phyloP scores from a whole-genome alignment of 768 basidiomycete genomes.

The Cystofilobasidium capitatum region DNA sequence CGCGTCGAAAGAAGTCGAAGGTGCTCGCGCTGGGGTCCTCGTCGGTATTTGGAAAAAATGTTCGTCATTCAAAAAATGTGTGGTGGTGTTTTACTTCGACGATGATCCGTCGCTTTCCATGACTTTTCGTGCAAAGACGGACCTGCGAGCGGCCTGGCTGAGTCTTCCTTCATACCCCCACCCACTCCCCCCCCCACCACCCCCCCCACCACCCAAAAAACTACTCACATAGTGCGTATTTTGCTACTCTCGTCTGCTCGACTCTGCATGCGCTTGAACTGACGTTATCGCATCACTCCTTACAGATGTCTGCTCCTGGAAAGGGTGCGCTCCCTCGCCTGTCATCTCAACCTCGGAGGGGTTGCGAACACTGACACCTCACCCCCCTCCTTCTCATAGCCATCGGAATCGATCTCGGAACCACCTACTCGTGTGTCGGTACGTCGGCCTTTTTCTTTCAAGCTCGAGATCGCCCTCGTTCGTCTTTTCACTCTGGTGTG shows the following conservation, averaged over 20 bases:
- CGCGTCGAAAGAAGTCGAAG: too few relatives aligned
- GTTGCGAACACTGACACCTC: neutral
- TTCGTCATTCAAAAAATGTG: too few relatives aligned
- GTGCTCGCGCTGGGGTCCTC: too few relatives aligned
- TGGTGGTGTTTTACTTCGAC: too few relatives aligned
- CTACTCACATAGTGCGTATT: neutral
- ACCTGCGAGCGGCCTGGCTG: too few relatives aligned
- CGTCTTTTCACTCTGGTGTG: neutral
- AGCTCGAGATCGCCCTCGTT: neutral
- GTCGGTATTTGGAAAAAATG: too few relatives aligned
- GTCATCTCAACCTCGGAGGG: neutral
- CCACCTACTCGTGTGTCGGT: conserved; percentile 45
- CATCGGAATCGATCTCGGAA: conserved; percentile 32
- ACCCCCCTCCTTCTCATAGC: neutral
- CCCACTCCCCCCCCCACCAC: neutral
- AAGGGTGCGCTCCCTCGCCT: neutral
- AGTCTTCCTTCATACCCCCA: conserved; percentile 8
- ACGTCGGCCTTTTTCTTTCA: too few relatives aligned
- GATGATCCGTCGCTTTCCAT: too few relatives aligned
- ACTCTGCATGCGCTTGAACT: neutral
- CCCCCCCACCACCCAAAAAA: neutral
- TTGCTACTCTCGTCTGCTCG: too few relatives aligned
- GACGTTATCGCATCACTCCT: neutral
- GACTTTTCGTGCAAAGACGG: too few relatives aligned
- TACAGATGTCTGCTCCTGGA: conserved; percentile 6